Percentiles rank a stretch among this genome's conserved stretches.
Evolutionary conservation across 352 stramenopile genomes (phyloP).

Genomic region (Pythium aristosporum): DNA sequence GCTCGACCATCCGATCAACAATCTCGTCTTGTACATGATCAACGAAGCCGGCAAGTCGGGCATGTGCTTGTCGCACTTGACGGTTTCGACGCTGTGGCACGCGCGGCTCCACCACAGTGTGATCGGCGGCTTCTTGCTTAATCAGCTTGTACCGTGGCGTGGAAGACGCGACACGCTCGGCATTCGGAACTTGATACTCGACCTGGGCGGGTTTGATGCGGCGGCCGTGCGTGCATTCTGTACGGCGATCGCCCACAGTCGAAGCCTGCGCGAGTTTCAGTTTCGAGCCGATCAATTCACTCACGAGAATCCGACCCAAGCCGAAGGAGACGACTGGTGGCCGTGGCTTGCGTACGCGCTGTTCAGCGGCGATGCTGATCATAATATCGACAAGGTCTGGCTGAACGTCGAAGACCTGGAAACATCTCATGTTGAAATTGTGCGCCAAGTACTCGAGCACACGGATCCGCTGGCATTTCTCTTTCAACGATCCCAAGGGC

Average conservation of each 20-base stretch:
- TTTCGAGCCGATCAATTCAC: background rate
- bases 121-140: slow-evolving; percentile 20
- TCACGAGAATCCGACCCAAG: slow-evolving; percentile 6
- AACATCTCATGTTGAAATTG: background rate
- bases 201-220: slow-evolving; percentile 12
- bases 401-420: slow-evolving; percentile 9
- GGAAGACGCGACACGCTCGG: slow-evolving; percentile 14
- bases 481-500: background rate
- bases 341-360: slow-evolving; percentile 23
- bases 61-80: slow-evolving; percentile 14
- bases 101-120: slow-evolving; percentile 21
- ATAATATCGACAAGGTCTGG: slow-evolving; percentile 6
- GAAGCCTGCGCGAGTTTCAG: slow-evolving; percentile 8
- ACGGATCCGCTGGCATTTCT: slow-evolving; percentile 17
- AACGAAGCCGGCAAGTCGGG: slow-evolving; percentile 20
- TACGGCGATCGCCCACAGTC: slow-evolving; percentile 18
- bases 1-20: slow-evolving; percentile 10
- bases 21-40: slow-evolving; percentile 19
- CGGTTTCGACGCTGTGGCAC: slow-evolving; percentile 7
- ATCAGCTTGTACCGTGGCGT: slow-evolving; percentile 21
- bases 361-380: slow-evolving; percentile 18
- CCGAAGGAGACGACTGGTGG: slow-evolving; percentile 13
- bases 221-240: slow-evolving; percentile 17
- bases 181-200: slow-evolving; percentile 6
- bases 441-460: slow-evolving; percentile 12